A percentile compares a stretch with the other conserved stretches of the same genome.
Conservation (phyloP, 352 stramenopile species). For the Albugo laibachii region DNA sequence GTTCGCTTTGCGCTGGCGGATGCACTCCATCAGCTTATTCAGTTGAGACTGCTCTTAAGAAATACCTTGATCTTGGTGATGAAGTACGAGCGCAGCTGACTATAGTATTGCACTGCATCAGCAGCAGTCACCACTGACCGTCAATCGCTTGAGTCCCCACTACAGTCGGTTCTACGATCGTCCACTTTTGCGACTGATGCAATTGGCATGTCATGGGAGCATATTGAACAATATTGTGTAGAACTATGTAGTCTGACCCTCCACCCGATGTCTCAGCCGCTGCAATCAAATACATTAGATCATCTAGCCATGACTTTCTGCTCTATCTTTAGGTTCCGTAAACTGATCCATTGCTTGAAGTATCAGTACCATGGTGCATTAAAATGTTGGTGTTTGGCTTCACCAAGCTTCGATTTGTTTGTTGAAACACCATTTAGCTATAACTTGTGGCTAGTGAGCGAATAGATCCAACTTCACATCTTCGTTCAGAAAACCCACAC, state of each 20-base stretch:
- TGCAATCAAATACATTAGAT: neutral
- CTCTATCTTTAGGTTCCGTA: constrained; percentile 1
- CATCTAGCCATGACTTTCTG: constrained; percentile 1
- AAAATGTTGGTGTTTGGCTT: neutral
- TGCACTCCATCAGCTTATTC: no score
- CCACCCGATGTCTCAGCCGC: no score
- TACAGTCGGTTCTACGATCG: neutral
- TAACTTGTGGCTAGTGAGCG: no score
- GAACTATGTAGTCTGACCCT: neutral
- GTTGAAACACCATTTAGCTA: no score
- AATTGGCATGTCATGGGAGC: neutral
- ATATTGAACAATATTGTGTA: neutral
- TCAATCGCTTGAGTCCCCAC: no score
- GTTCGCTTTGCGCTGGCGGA: no score
- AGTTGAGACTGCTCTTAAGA: no score
- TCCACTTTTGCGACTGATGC: neutral
- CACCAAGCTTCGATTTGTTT: constrained; percentile 3
- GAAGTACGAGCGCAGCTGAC: no score
- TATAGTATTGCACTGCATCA: no score
- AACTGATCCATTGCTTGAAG: constrained; percentile 5
- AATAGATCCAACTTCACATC: neutral
- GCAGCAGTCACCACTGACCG: no score
- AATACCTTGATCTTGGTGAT: no score
- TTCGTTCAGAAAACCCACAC: neutral
- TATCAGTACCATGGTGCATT: constrained; percentile 7